Conservation (phyloP, 2,329 filamentous ascomycete genomes). For the Diaporthe citri region DNA sequence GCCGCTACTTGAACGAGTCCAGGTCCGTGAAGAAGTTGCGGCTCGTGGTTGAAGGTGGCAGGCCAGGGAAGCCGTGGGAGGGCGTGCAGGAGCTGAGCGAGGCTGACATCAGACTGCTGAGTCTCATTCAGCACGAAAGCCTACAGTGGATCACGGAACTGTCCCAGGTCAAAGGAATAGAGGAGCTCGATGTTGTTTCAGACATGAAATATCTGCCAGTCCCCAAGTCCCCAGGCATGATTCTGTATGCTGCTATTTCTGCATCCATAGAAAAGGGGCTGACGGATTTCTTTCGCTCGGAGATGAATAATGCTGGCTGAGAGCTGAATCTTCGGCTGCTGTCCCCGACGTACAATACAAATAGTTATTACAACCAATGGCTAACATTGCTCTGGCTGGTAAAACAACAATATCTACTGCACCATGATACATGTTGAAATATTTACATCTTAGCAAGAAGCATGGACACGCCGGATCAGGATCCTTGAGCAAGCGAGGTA, state of each 20-base stretch:
- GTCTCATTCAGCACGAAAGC: conserved; percentile 59
- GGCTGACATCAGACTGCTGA: conserved; percentile 61
- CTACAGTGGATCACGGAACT: conserved; percentile 71
- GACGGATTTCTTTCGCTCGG: conserved; percentile 23
- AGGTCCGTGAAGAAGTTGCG: conserved; percentile 57
- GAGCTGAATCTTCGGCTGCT: neutral
- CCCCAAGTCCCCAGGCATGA: conserved; percentile 65
- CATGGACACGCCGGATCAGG: neutral
- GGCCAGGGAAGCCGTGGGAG: conserved; percentile 61
- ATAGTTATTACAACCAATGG: neutral
- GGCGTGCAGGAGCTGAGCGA: conserved; percentile 58
- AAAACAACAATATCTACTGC: neutral
- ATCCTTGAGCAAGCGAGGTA: conserved; percentile 6
- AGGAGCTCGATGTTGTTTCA: conserved; percentile 64
- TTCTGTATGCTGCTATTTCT: conserved; percentile 71
- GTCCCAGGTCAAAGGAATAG: conserved; percentile 61
- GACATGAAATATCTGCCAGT: conserved; percentile 67
- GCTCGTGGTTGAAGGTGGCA: conserved; percentile 68
- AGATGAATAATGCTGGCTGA: conserved; percentile 11
- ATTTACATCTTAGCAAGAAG: neutral
- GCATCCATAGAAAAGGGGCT: conserved; percentile 64
- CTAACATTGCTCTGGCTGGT: no score
- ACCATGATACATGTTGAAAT: neutral
- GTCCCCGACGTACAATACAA: no score
- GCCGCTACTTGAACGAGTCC: conserved; percentile 58